phyloP scores from a whole-genome alignment of 768 basidiomycete genomes.

The Mycena chlorophos region DNA sequence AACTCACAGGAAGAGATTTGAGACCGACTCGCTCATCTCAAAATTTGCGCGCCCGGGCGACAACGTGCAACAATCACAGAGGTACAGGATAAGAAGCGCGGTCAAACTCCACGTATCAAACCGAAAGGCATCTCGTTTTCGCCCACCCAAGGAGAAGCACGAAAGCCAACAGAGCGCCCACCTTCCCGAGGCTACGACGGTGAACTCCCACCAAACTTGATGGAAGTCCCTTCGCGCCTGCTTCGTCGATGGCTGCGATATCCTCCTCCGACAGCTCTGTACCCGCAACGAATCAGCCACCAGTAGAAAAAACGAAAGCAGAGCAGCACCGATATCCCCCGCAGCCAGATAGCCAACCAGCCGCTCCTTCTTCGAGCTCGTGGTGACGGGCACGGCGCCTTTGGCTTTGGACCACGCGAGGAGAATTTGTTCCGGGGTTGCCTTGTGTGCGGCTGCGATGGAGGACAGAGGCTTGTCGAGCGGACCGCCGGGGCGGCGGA shows the following conservation, averaged over 20 bases:
- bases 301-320: not conserved
- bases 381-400: conserved; percentile 63
- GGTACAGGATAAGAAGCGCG: no score
- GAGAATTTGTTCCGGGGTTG: conserved; percentile 64
- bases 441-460: conserved; percentile 52
- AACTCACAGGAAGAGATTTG: no score
- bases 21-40: no score
- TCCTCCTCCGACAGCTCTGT: conserved; percentile 56
- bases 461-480: conserved; percentile 57
- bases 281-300: not conserved
- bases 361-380: conserved; percentile 65
- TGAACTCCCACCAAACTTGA: no score
- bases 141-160: no score
- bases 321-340: conserved; percentile 57
- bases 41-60: no score
- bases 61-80: no score
- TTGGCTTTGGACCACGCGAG: conserved; percentile 74
- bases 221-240: conserved; percentile 55
- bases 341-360: conserved; percentile 68
- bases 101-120: no score
- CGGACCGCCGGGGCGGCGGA: conserved; percentile 64
- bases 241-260: conserved; percentile 55
- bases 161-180: no score
- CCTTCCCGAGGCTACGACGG: no score
- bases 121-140: no score